Base-by-base conservation (phyloP, 169 alveolate genomes). In the Eimeria sp. region DNA sequence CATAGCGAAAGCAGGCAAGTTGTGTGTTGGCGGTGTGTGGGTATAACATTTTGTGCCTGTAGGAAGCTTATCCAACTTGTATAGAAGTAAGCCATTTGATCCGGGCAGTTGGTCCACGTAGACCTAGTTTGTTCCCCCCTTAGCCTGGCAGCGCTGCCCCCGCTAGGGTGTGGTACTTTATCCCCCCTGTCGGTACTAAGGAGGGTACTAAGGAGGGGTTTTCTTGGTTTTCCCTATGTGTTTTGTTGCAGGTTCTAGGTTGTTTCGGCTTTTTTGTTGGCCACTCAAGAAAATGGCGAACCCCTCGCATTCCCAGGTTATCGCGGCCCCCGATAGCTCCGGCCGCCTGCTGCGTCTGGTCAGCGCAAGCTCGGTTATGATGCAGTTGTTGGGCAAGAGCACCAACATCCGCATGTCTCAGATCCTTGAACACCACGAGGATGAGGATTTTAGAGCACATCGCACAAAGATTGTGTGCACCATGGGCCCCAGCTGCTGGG, bases 381-480 rank as follows among this genome's bases (percentile, higher is more conserved):
- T 86, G 86, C 97, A 96, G 95, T 63, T 65, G 57, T 92, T 96
- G 92, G 97, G 97, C 49, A 96, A 96, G 65, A 91, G 96, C 93
- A 96, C 97, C 49, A 83, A 92, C 61, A 96, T 96, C 75, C 92
- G 95, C 96, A 83, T 96, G 95, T 54, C 92, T 54, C 96, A 82
- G 92, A 96, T 96, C 54, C 92, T 96, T 45, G 95, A 83, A 63
- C 95, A 75, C 14, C 96, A 93, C 75, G 70, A 54, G 5, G 95
- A 83, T 40, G 95, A 86, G 27, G 98, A 98, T 90, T 97, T 96
- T 67, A 94, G 96, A 45, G 94, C 97, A 25, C 98, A 99, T 95
- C 98, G 98, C 95, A 99, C 99, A 14, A 99, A 99, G 96, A 99
- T 99, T 54, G 98, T 99, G 73, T 99, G 99, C 96, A 99, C 99